Percentiles rank a stretch among this genome's conserved stretches.
Conservation (phyloP, 805 yeast species). For the Blastobotrys robertii region DNA sequence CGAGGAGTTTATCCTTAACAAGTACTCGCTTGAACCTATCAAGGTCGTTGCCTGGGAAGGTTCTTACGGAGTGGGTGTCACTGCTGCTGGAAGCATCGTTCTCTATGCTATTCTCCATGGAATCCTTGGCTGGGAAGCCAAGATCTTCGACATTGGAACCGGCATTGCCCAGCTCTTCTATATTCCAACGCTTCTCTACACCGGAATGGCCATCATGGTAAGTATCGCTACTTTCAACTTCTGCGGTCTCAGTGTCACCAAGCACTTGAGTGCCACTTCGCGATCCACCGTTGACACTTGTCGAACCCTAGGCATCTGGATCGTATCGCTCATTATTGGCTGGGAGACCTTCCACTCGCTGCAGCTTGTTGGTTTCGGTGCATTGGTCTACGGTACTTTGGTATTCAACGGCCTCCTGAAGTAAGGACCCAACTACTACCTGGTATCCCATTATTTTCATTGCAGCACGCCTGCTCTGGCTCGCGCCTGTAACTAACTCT, state of each 20-base stretch:
- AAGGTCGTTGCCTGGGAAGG: conserved; percentile 70
- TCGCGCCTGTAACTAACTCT: too few relatives aligned
- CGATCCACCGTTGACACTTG: conserved; percentile 73
- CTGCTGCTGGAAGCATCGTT: conserved; percentile 36
- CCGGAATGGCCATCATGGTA: conserved; percentile 58
- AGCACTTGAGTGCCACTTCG: conserved; percentile 59
- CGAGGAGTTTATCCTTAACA: conserved; percentile 57
- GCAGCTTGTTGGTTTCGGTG: conserved; percentile 54
- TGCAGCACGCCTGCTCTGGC: too few relatives aligned
- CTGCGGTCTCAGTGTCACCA: conserved; percentile 63
- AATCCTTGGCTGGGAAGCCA: conserved; percentile 27
- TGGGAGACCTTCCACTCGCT: conserved; percentile 63
- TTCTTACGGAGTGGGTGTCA: conserved; percentile 44
- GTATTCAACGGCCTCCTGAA: conserved; percentile 58
- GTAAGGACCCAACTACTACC: too few relatives aligned
- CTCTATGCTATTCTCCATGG: conserved; percentile 29
- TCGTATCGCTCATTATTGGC: conserved; percentile 55
- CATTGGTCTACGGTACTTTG: conserved; percentile 62
- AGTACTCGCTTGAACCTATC: conserved; percentile 47
- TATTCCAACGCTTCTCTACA: conserved; percentile 29
- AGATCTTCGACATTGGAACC: conserved; percentile 35
- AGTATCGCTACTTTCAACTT: conserved; percentile 65
- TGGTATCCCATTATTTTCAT: too few relatives aligned
- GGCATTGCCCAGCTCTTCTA: conserved; percentile 13
- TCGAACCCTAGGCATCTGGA: conserved; percentile 67